Evolutionary conservation across 345 rosid genomes (phyloP), one percentile per base, ranked within the genome.

Genomic region (Brassica incana): DNA sequence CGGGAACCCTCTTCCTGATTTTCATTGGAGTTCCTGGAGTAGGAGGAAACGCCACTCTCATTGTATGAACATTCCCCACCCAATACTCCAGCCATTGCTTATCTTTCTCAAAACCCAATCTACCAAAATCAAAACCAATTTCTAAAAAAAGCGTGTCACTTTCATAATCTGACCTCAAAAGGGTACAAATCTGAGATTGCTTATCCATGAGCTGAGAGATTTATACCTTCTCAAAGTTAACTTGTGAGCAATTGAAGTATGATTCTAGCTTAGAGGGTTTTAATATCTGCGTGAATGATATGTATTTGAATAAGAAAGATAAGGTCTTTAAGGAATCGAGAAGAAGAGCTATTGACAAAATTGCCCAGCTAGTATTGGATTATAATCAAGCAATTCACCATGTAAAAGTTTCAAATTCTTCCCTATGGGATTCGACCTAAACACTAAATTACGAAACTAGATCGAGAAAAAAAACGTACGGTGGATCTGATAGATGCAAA

Each of bases 1-100:
- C 91, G 87, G 14, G 87, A 86, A 12, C 52, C 87, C 74, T 88
- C 97, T 67, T 88, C 97, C 12, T 81, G 84, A 68, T 79, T 85
- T 10, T 91, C 94, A 67, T 82, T 82, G 40, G 88, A 86, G 82
- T 45, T 81, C 82, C 84, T 84, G 5, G 87, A 86, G 59, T 77
- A 74, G n/a, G 87, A 81, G 9, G 87, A 80, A 45, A 85, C 83
- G 14, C 90, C 86, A 62, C 83, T 82, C 77, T 81, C 89, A 67
- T 80, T 84, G 77, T 72, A 84, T 43, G 83, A 84, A 48, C 86
- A 76, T 11, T 88, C 90, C 56, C 84, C 88, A 70, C 81, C 83
- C 64, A 85, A 79, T 69, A 79, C 70, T 58, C 88, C 88, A 27
- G 88, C 83, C 88, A 88, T 87, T 48, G 69, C 62, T 66, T 66